Conservation (phyloP, 1,284 basidiomycete genomes). For the Pterulicium gracile region DNA sequence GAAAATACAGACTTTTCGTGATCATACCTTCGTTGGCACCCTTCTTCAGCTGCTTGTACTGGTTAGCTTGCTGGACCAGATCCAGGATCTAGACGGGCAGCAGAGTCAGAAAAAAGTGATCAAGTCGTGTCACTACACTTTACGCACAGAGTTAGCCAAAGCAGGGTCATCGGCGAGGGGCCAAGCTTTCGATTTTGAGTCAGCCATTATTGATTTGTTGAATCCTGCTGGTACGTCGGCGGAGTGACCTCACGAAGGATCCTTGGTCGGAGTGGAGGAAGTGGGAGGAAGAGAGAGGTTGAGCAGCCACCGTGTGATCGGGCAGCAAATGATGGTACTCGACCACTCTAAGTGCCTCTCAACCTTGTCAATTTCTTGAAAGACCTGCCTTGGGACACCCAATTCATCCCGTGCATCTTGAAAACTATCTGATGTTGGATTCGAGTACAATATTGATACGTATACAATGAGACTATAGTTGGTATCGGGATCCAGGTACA, state of each 20-base stretch:
- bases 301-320: too few species aligned
- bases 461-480: too few species aligned
- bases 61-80: slow-evolving; percentile 79
- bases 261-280: slow-evolving; percentile 10
- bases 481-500: too few species aligned
- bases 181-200: slow-evolving; percentile 75
- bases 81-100: slow-evolving; percentile 63
- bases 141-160: slow-evolving; percentile 86
- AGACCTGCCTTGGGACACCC: too few species aligned
- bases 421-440: too few species aligned
- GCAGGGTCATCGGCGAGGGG: slow-evolving; percentile 80
- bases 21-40: slow-evolving; percentile 88
- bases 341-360: too few species aligned
- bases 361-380: too few species aligned
- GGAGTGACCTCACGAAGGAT: slow-evolving; percentile 5
- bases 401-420: too few species aligned
- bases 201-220: slow-evolving; percentile 36
- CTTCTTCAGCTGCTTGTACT: slow-evolving; percentile 98
- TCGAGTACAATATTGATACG: too few species aligned
- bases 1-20: neutral
- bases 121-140: slow-evolving; percentile 6
- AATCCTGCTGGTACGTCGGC: neutral
- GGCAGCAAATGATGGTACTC: too few species aligned
- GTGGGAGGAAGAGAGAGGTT: too few species aligned
- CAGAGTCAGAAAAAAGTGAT: neutral